Evolutionary conservation across 2,329 filamentous ascomycete genomes (phyloP), one percentile per base, ranked within the genome.

Genomic region (Reticulascus tulasneorum): DNA sequence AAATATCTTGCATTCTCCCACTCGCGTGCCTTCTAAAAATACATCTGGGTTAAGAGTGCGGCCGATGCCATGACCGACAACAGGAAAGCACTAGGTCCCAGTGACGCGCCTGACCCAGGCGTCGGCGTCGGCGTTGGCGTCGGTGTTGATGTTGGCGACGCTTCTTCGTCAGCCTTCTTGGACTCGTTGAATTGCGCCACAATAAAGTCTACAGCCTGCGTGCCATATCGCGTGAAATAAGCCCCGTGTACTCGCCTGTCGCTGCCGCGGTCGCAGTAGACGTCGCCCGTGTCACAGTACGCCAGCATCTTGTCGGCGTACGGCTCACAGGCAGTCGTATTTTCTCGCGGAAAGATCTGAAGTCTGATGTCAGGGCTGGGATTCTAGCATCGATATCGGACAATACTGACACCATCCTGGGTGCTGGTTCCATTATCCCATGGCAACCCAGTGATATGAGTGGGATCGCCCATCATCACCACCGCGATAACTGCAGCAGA

Each of bases 271-370:
- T 60, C 63, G 47, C 63, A 67, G 50, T 63, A 67, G 12, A 51
- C 39, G 40, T 70, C 67, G 30, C 63, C 63, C 1, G 44, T 55
- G 50, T 67, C 64, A 49, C 64, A 67, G 49, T 59, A 67, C 4
- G 63, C 64, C 28, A 55, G 50, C 28, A 67, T 47, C 22, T 57
- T 56, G 46, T 54, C 42, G 35, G 49, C 47, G 46, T 63, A 63
- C 23, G 52, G 45, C 41, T 61, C 49, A 51, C 64, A 67, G 11
- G 49, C 47, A 23, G 48, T 52, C 27, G 52, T 46, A 37, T 62
- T 49, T n/a, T 53, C 47, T 26, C 64, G 62, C 22, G 44, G 30
- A 40, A 67, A 64, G 33, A 66, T 44, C 63, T 66, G 29, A 19
- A 25, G 8, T 1, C 4, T 2, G 5, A 12, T 27, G 37, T 36